Evolutionary conservation across 2,329 filamentous ascomycete genomes (phyloP), one percentile per base, ranked within the genome.

Genomic region (Metarhizium sp.): DNA sequence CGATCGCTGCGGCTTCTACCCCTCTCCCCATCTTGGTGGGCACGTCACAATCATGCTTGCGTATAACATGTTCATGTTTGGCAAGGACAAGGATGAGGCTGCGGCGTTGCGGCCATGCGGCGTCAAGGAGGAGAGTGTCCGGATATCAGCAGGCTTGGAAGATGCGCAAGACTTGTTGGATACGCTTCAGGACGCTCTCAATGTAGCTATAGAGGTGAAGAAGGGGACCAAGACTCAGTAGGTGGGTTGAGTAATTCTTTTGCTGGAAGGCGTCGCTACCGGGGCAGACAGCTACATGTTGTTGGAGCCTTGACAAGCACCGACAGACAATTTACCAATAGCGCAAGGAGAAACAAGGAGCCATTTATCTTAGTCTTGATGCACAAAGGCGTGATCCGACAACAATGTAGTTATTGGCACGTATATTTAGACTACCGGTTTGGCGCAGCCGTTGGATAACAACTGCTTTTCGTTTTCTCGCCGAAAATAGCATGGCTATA

Each of bases 11-110:
- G 68, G 74, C 14, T 71, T 80, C 55, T 76, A 78, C 60, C 70
- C 75, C 1, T 78, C 78, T 0, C 79, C 79, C 1, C 78, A 81
- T 59, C 67, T 83, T 0, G 80, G 78, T 1, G 79, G 77, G 0
- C 77, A 78, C 59, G 66, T 74, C 53, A 81, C 78, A 10, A 66
- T 83, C 2, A 71, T 72, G 34, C 58, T 79, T 38, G 69, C 76
- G 0, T 81, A 79, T 60, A 76, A 73, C 55, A 69, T 73, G 58
- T 60, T 72, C n/a, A 64, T 73, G 3, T 78, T 73, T 59, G 68
- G 70, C 3, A 73, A 69, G 54, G 68, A 70, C 30, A 59, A 67
- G 5, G 67, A 72, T 10, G 67, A 72, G 52, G 66, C 64, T 3
- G 67, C 62, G 34, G 67, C 69, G n/a, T 68, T 75, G 59, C 66